Percentiles rank a stretch among this genome's conserved stretches.
Conservation (phyloP, 495 filamentous ascomycete genomes). For the Penicillium tannophilum region DNA sequence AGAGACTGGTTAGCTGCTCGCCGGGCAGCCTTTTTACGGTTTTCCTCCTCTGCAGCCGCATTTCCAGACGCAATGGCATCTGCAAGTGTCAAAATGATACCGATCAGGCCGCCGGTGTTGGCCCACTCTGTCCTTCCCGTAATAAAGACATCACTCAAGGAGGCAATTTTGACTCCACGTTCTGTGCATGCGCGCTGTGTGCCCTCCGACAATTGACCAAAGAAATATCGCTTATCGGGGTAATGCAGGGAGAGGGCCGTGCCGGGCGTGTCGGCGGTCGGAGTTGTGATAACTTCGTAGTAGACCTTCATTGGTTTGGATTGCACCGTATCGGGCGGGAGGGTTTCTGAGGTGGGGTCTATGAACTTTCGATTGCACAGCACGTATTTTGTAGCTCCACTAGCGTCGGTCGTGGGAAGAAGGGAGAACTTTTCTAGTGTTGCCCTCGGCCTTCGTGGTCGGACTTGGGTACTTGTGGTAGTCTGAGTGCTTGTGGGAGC, state of each 20-base stretch:
- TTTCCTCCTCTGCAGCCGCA: slow-evolving; percentile 34
- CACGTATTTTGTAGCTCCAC: slow-evolving; percentile 22
- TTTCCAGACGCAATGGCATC: slow-evolving; percentile 52
- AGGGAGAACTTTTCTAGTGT: slow-evolving; percentile 11
- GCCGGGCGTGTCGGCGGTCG: slow-evolving; percentile 89
- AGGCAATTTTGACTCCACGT: slow-evolving; percentile 58
- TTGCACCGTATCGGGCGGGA: not conserved
- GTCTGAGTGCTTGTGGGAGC: not conserved
- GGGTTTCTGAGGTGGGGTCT: slow-evolving; percentile 10
- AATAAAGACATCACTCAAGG: slow-evolving; percentile 75
- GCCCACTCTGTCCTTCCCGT: slow-evolving; percentile 75
- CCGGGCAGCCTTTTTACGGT: slow-evolving; percentile 29
- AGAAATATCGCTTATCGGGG: slow-evolving; percentile 79
- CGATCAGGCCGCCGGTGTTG: slow-evolving; percentile 77
- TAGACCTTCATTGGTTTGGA: slow-evolving; percentile 62
- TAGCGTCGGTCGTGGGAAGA: slow-evolving; percentile 10
- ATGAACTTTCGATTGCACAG: slow-evolving; percentile 27
- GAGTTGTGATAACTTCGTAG: slow-evolving; percentile 74
- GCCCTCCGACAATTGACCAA: slow-evolving; percentile 83
- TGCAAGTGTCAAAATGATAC: slow-evolving; percentile 79
- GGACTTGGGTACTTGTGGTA: not conserved
- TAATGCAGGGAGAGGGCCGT: slow-evolving; percentile 75
- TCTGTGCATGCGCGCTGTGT: slow-evolving; percentile 76
- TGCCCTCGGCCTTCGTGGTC: not conserved
- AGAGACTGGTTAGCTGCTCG: slow-evolving; percentile 15